Conservation (phyloP, 1,284 basidiomycete species). For the Trichosporon sp. region DNA sequence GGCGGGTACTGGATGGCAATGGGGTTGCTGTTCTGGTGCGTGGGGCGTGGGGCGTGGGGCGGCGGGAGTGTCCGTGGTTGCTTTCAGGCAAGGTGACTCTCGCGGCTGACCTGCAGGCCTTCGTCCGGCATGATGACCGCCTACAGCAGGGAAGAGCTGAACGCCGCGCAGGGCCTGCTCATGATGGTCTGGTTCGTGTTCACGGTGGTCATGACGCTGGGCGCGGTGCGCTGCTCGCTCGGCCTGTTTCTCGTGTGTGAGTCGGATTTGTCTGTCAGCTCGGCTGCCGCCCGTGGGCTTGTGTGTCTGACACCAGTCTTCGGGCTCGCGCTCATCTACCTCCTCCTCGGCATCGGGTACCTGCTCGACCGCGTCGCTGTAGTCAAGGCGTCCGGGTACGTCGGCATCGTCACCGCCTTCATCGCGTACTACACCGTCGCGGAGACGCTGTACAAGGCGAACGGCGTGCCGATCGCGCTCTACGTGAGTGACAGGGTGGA, state of each 20-base stretch:
- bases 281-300: background rate
- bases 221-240: constrained; percentile 60
- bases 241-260: constrained; percentile 58
- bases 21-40: constrained; percentile 46
- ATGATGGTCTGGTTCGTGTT: constrained; percentile 25
- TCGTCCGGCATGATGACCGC: constrained; percentile 52
- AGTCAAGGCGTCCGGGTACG: constrained; percentile 52
- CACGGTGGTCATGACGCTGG: constrained; percentile 47
- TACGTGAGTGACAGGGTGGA: constrained; percentile 10
- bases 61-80: no score
- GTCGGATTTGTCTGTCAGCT: background rate
- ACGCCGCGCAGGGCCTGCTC: constrained; percentile 42
- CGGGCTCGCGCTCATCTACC: constrained; percentile 56
- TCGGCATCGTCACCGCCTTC: constrained; percentile 54
- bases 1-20: constrained; percentile 77
- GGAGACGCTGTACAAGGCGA: constrained; percentile 9
- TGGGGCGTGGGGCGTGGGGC: no score
- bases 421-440: constrained; percentile 27
- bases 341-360: constrained; percentile 36
- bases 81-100: no score
- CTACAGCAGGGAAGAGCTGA: constrained; percentile 46
- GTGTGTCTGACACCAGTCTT: constrained; percentile 47
- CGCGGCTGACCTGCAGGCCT: constrained; percentile 11
- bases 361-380: constrained; percentile 1
- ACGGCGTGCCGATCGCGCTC: constrained; percentile 10